Evolutionary conservation across 2,329 filamentous ascomycete genomes (phyloP).

Genomic region (Trichophyton schoenleinii): DNA sequence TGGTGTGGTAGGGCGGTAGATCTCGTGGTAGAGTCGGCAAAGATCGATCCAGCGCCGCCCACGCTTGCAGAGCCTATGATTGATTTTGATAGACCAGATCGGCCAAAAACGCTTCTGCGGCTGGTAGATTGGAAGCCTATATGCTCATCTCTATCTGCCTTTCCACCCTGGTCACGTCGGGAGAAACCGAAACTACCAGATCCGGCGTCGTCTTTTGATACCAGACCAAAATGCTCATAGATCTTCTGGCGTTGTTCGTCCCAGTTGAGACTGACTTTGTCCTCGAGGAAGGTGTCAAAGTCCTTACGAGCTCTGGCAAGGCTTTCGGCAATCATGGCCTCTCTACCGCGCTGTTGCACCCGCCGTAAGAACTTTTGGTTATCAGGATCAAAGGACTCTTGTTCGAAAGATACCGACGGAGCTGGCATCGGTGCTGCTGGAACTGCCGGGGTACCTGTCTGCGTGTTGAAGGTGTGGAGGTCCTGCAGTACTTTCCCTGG

Average conservation of each 20-base stretch:
- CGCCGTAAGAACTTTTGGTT: slow-evolving; percentile 66
- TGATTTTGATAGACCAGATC: slow-evolving; percentile 64
- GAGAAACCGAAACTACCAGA: slow-evolving; percentile 33
- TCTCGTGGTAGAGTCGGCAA: slow-evolving; percentile 53
- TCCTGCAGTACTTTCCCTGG: slow-evolving; percentile 76
- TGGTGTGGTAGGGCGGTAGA: slow-evolving; percentile 38
- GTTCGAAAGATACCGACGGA: slow-evolving; percentile 11
- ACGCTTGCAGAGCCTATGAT: slow-evolving; percentile 71
- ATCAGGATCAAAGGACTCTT: slow-evolving; percentile 40
- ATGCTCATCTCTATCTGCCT: slow-evolving; percentile 31
- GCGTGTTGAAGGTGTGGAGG: slow-evolving; percentile 65
- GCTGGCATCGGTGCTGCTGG: background rate
- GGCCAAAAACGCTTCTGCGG: slow-evolving; percentile 49
- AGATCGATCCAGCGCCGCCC: slow-evolving; percentile 50
- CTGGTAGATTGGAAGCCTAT: slow-evolving; percentile 30
- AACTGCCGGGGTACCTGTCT: slow-evolving; percentile 28
- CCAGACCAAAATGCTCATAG: slow-evolving; percentile 90
- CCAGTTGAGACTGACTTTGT: slow-evolving; percentile 92
- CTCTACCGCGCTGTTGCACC: slow-evolving; percentile 77
- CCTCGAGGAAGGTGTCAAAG: slow-evolving; percentile 87
- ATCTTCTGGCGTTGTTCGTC: slow-evolving; percentile 84
- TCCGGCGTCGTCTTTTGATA: slow-evolving; percentile 32
- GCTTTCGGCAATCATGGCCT: slow-evolving; percentile 86
- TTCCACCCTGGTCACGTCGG: slow-evolving; percentile 28
- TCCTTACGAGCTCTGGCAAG: slow-evolving; percentile 77